Base-by-base conservation (phyloP, 805 yeast species). In the Wickerhamomyces kurtzmanii region DNA sequence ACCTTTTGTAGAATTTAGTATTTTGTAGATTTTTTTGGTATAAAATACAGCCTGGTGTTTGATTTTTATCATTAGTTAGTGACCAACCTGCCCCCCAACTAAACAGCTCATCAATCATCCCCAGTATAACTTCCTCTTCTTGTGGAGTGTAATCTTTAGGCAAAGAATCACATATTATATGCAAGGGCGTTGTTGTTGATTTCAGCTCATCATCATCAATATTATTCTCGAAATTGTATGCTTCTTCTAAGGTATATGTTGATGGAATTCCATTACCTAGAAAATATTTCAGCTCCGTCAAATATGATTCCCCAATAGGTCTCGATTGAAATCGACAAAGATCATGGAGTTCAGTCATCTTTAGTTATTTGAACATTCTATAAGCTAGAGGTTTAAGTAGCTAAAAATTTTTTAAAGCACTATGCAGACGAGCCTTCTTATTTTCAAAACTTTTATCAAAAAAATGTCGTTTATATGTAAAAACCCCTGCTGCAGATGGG, bases 71-170 rank as follows among this genome's bases (percentile, higher is more conserved):
- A 49, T 86, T 93, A 3, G 75, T 59, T 40, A 82, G 62, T 51
- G 80, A 77, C 96, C 96, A 87, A 8, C 93, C 94, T 0, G 94
- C 95, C 17, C 96, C 96, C 48, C 74, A 79, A 45, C 82, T 74
- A 38, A 87, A 77, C 33, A 87, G 52, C 13, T 61, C 65, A 17
- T 71, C 70, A 33, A 84, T 73, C 73, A 87, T 64, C 9, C 55
- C 49, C 18, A 55, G 32, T 1, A 76, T 65, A 1, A 71, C 59
- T 1, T 47, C 38, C 31, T 62, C 60, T 31, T 72, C 80, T 0
- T 53, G 62, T 5, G 33, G 32, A 0, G 54, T 43, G 3, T 53
- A 33, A 34, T 71, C 68, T 3, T 20, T 15, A 0, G 68, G 65
- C 9, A 78, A 41, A 24, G 70, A 60, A 24, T 73, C 68, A 29